A percentile compares a stretch with the other conserved stretches of the same genome.
These are phyloP conservation scores for Triadica sebifera DNA, from an alignment of 345 rosid genomes.

Conservation along the genomic window DNA sequence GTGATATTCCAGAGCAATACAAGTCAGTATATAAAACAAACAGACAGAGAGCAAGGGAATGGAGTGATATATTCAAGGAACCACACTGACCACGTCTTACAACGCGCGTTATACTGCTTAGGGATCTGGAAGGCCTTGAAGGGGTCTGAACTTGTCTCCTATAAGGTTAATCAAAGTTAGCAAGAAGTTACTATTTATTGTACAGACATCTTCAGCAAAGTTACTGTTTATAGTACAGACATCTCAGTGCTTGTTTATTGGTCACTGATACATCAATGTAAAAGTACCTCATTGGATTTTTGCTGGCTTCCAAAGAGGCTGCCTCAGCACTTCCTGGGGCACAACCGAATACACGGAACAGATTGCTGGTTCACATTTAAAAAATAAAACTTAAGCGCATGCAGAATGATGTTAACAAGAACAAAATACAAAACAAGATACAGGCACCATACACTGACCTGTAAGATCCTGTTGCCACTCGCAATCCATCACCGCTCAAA, in stretches of 20 bases:
- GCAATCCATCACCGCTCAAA: constrained; percentile 83
- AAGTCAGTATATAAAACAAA: neutral
- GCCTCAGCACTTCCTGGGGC: constrained; percentile 69
- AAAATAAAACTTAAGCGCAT: constrained; percentile 16
- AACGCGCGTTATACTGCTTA: constrained; percentile 75
- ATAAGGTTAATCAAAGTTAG: neutral
- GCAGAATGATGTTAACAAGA: constrained; percentile 18
- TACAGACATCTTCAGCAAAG: too few relatives aligned
- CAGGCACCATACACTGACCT: constrained; percentile 45
- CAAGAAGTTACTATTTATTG: too few relatives aligned
- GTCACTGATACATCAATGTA: neutral
- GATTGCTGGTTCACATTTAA: constrained; percentile 51
- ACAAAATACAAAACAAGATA: constrained; percentile 10
- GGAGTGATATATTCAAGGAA: neutral
- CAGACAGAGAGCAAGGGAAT: neutral
- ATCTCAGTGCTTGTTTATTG: neutral
- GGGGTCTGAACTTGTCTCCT: constrained; percentile 88
- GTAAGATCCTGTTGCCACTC: constrained; percentile 98
- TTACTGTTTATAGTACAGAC: too few relatives aligned
- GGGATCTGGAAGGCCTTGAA: constrained; percentile 71
- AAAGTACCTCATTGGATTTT: constrained; percentile 92
- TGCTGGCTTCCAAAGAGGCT: constrained; percentile 94
- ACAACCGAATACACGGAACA: constrained; percentile 92
- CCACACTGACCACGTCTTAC: constrained; percentile 81
- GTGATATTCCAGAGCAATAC: constrained; percentile 8